Percentiles rank a stretch among this genome's conserved stretches.
Conservation (phyloP, 2,329 filamentous ascomycete genomes). For the Shiraia sp. region DNA sequence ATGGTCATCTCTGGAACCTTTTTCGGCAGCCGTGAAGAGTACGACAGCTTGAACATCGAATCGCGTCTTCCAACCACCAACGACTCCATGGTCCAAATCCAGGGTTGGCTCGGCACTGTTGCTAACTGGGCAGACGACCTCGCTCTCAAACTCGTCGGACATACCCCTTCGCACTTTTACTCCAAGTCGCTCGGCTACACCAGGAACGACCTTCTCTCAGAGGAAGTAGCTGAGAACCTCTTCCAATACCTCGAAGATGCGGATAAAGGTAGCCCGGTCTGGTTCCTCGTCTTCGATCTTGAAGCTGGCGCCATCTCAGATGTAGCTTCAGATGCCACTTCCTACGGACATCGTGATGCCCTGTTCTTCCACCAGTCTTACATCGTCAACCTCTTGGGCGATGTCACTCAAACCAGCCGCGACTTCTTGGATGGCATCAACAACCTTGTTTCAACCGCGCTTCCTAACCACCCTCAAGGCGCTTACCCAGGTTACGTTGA, state of each 20-base stretch:
- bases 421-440: constrained; percentile 49
- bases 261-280: constrained; percentile 38
- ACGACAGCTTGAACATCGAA: constrained; percentile 38
- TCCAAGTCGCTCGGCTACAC: constrained; percentile 42
- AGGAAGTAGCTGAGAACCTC: constrained; percentile 34
- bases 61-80: constrained; percentile 25
- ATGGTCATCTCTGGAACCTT: constrained; percentile 39
- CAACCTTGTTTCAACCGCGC: constrained; percentile 36
- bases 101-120: constrained; percentile 40
- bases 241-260: constrained; percentile 37
- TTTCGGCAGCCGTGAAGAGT: constrained; percentile 39
- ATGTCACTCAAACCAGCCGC: constrained; percentile 41
- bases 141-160: constrained; percentile 32
- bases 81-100: constrained; percentile 28
- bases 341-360: constrained; percentile 39
- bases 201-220: constrained; percentile 33
- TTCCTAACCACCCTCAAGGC: constrained; percentile 44
- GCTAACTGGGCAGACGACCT: constrained; percentile 39
- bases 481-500: constrained; percentile 60
- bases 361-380: constrained; percentile 46
- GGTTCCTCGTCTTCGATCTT: constrained; percentile 43
- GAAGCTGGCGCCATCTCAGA: constrained; percentile 41
- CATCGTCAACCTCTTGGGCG: constrained; percentile 37
- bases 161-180: constrained; percentile 39
- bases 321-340: constrained; percentile 33